These are phyloP conservation scores for Grigorovia transvaalensis DNA, from an alignment of 805 yeast genomes.

Conservation along the genomic window DNA sequence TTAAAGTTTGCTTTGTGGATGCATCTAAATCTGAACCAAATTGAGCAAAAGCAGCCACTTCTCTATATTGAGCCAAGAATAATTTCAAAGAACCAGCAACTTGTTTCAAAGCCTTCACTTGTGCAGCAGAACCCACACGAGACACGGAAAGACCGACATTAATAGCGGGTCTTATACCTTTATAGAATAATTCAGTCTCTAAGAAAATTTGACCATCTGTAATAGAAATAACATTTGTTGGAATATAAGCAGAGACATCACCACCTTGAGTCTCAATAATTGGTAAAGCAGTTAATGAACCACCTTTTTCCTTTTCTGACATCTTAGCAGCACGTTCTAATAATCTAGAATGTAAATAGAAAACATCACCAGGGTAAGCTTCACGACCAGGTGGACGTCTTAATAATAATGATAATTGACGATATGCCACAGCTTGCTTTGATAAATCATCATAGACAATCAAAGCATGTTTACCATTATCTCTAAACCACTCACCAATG, in stretches of 20 bases:
- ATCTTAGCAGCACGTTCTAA: too few relatives aligned
- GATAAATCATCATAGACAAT: slow-evolving; percentile 97
- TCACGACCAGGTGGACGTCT: slow-evolving; percentile 99
- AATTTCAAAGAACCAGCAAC: slow-evolving; percentile 99
- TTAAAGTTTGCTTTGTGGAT: slow-evolving; percentile 96
- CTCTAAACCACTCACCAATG: slow-evolving; percentile 99
- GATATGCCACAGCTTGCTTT: slow-evolving; percentile 99
- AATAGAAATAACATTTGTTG: too few relatives aligned
- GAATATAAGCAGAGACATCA: too few relatives aligned
- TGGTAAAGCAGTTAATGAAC: too few relatives aligned
- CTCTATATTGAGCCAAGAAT: slow-evolving; percentile 99
- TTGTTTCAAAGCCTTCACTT: slow-evolving; percentile 99
- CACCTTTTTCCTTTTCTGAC: too few relatives aligned
- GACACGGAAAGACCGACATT: slow-evolving; percentile 99
- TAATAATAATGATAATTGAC: slow-evolving; percentile 94
- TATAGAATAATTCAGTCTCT: too few relatives aligned
- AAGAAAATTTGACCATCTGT: too few relatives aligned
- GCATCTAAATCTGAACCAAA: slow-evolving; percentile 99
- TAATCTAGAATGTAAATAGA: too few relatives aligned
- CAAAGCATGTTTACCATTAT: slow-evolving; percentile 95
- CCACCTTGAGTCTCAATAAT: too few relatives aligned
- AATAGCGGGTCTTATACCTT: too few relatives aligned
- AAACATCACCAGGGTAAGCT: too few relatives aligned
- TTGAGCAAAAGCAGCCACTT: slow-evolving; percentile 99
- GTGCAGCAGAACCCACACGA: slow-evolving; percentile 99